Conservation (phyloP, 495 filamentous ascomycete genomes). For the Penicillium chermesinum region DNA sequence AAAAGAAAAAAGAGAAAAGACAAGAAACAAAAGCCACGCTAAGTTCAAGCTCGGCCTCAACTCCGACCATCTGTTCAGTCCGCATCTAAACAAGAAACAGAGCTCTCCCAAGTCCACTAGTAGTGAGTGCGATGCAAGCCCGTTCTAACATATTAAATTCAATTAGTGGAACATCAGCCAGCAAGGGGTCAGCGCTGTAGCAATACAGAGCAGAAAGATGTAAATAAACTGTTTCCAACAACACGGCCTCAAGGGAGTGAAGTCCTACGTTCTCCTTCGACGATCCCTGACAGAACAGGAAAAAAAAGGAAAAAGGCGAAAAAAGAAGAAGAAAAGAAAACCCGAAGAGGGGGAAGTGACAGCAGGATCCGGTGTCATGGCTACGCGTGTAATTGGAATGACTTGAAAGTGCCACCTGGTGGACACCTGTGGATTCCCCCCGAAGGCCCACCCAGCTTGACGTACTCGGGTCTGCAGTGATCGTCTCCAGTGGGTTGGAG, state of each 20-base stretch:
- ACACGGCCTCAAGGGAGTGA: too few relatives aligned
- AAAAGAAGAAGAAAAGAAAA: not conserved
- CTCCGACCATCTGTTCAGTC: conserved; percentile 12
- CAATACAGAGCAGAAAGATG: not conserved
- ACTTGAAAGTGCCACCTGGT: conserved; percentile 11
- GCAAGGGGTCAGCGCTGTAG: not conserved
- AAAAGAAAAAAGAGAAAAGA: too few relatives aligned
- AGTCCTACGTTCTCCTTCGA: too few relatives aligned
- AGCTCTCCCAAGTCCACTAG: conserved; percentile 7
- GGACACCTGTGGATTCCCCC: conserved; percentile 1
- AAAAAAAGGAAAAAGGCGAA: not conserved
- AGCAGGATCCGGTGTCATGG: not conserved
- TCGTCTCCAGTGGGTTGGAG: conserved; percentile 13
- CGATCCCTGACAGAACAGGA: too few relatives aligned
- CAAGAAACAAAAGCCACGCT: not conserved
- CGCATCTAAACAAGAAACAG: conserved; percentile 12
- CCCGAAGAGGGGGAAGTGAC: not conserved
- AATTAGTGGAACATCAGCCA: not conserved
- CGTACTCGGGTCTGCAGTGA: conserved; percentile 27
- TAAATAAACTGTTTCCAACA: too few relatives aligned
- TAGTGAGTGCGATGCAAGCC: too few relatives aligned
- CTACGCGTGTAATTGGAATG: not conserved
- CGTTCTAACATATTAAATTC: not conserved
- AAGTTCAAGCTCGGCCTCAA: not conserved
- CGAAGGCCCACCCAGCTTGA: conserved; percentile 20